Evolutionary conservation across 1,139 yeast genomes (phyloP).

Genomic region (Hyphopichia wangnamkhiaoensis): DNA sequence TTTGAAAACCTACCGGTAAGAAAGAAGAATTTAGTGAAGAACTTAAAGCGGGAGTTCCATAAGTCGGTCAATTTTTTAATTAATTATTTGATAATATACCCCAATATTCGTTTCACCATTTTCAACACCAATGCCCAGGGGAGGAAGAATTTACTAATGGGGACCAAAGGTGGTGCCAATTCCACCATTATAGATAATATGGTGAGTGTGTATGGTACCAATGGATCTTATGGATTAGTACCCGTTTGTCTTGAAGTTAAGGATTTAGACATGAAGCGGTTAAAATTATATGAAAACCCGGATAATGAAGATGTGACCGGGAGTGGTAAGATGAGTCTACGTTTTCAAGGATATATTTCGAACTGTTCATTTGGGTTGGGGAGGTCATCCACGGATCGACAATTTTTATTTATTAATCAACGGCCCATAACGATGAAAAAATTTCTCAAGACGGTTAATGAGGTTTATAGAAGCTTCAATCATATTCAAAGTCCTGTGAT

Average conservation of each 20-base stretch:
- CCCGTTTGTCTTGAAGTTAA: conserved; percentile 39
- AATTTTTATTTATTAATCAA: conserved; percentile 67
- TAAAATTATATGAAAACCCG: conserved; percentile 14
- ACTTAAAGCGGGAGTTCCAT: conserved; percentile 68
- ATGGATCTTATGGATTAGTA: conserved; percentile 57
- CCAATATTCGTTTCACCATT: conserved; percentile 59
- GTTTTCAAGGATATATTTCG: conserved; percentile 65
- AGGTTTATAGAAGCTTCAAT: conserved; percentile 70
- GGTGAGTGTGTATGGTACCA: conserved; percentile 68
- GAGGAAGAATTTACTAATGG: conserved; percentile 51
- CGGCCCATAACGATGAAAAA: conserved; percentile 70
- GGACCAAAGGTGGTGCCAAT: conserved; percentile 46
- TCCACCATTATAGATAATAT: conserved; percentile 50
- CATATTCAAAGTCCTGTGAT: conserved; percentile 75
- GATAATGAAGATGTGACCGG: conserved; percentile 11
- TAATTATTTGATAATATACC: conserved; percentile 64
- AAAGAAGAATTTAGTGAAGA: conserved; percentile 67
- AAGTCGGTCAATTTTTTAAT: conserved; percentile 65
- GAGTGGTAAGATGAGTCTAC: conserved; percentile 18
- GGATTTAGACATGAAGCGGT: conserved; percentile 18
- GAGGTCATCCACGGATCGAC: conserved; percentile 70
- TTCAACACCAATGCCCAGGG: conserved; percentile 51
- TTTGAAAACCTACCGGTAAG: conserved; percentile 75
- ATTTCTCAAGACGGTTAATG: conserved; percentile 64
- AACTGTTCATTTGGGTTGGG: conserved; percentile 73